phyloP scores from a whole-genome alignment of 257 asterid genomes.

The Dorcoceras hygrometricum region DNA sequence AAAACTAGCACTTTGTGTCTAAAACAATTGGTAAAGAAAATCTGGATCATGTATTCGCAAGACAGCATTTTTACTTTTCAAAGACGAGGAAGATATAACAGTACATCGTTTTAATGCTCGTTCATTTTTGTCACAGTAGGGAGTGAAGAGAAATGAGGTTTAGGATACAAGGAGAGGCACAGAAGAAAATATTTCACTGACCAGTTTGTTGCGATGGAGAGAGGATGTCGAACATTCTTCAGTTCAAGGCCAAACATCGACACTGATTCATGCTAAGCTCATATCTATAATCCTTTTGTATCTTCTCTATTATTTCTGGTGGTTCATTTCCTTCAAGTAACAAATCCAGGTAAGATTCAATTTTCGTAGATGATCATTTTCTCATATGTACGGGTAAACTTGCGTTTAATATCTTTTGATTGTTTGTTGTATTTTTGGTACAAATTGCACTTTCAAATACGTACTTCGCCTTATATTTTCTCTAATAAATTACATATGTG shows the following conservation, averaged over 20 bases:
- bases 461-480: too few relatives aligned
- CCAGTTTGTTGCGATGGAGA: too few relatives aligned
- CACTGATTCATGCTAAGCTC: neutral
- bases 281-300: neutral
- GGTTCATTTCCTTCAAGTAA: neutral
- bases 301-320: neutral
- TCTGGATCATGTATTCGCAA: constrained; percentile 9
- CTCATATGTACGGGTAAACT: neutral
- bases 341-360: neutral
- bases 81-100: too few relatives aligned
- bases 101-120: too few relatives aligned
- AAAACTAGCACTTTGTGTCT: neutral
- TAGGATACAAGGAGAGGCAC: constrained; percentile 6
- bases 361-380: neutral
- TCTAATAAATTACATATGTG: neutral
- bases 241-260: too few relatives aligned
- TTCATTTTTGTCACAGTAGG: too few relatives aligned
- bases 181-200: constrained; percentile 21
- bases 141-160: neutral
- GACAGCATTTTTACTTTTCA: neutral
- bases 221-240: too few relatives aligned
- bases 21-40: constrained; percentile 23
- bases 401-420: neutral
- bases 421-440: neutral
- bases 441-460: neutral